phyloP scores from a whole-genome alignment of 2,329 filamentous ascomycete species.

The Penicillium sp. region DNA sequence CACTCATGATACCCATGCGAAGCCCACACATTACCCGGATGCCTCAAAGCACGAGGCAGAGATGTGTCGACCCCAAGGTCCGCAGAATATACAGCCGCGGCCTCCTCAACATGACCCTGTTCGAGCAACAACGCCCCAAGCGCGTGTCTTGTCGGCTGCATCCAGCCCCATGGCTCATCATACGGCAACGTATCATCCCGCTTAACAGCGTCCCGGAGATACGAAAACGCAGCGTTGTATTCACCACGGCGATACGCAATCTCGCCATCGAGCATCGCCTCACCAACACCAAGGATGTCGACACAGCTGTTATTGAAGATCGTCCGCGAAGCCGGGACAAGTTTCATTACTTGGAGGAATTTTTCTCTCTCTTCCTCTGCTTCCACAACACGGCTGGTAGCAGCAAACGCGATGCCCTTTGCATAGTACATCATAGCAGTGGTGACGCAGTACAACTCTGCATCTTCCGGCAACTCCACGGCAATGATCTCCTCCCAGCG shows the following conservation, averaged over 20 bases:
- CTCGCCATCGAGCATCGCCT: constrained; percentile 70
- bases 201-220: constrained; percentile 58
- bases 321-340: constrained; percentile 60
- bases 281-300: constrained; percentile 63
- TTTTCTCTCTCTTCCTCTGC: constrained; percentile 53
- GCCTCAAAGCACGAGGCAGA: constrained; percentile 64
- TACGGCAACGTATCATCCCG: constrained; percentile 66
- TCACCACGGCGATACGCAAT: constrained; percentile 66
- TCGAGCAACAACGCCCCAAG: constrained; percentile 69
- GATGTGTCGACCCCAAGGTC: constrained; percentile 61
- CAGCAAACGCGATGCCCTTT: constrained; percentile 66
- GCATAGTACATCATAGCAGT: constrained; percentile 69
- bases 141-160: constrained; percentile 71
- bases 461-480: constrained; percentile 58
- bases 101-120: constrained; percentile 58
- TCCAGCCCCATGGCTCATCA: constrained; percentile 77
- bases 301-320: constrained; percentile 67
- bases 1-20: constrained; percentile 73
- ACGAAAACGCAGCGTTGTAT: constrained; percentile 58
- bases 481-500: constrained; percentile 68
- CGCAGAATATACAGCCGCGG: constrained; percentile 57
- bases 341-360: constrained; percentile 54
- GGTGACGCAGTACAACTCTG: constrained; percentile 65
- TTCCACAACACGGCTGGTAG: constrained; percentile 53
- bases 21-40: constrained; percentile 74